phyloP scores from a whole-genome alignment of 495 filamentous ascomycete genomes.

The Aspergillus carlsbadensis region DNA sequence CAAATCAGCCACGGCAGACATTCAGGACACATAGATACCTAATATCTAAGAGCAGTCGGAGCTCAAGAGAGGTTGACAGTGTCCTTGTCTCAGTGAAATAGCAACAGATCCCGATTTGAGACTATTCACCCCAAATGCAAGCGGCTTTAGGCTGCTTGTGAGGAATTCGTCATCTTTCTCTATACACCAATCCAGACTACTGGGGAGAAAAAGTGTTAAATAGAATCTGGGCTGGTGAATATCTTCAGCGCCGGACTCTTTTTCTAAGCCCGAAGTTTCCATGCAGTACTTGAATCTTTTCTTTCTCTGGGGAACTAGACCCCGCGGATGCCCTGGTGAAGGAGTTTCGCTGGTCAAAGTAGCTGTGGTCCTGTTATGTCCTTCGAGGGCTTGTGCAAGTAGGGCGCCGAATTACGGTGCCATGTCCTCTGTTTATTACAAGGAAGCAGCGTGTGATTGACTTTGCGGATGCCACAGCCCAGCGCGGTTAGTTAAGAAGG shows the following conservation, averaged over 20 bases:
- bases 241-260: not conserved
- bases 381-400: not conserved
- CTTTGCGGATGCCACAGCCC: slow-evolving; percentile 3
- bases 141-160: slow-evolving; percentile 9
- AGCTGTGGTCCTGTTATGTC: not conserved
- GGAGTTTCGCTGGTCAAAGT: slow-evolving; percentile 13
- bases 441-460: slow-evolving; percentile 1
- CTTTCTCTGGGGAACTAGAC: slow-evolving; percentile 8
- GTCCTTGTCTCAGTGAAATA: not conserved
- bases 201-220: slow-evolving; percentile 3
- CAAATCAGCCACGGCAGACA: too few relatives aligned
- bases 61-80: slow-evolving; percentile 3
- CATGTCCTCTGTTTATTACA: not conserved
- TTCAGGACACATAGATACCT: too few relatives aligned
- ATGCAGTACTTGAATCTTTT: not conserved
- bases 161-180: not conserved
- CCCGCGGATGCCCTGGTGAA: slow-evolving; percentile 10
- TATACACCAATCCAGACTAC: slow-evolving; percentile 7
- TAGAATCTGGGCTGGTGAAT: slow-evolving; percentile 12
- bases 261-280: not conserved
- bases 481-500: too few relatives aligned
- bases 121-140: not conserved
- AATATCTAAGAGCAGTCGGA: too few relatives aligned
- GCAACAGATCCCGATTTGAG: not conserved
- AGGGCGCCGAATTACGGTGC: not conserved